Conservation (phyloP, 1,139 yeast species). For the Lipomyces yarrowii region DNA sequence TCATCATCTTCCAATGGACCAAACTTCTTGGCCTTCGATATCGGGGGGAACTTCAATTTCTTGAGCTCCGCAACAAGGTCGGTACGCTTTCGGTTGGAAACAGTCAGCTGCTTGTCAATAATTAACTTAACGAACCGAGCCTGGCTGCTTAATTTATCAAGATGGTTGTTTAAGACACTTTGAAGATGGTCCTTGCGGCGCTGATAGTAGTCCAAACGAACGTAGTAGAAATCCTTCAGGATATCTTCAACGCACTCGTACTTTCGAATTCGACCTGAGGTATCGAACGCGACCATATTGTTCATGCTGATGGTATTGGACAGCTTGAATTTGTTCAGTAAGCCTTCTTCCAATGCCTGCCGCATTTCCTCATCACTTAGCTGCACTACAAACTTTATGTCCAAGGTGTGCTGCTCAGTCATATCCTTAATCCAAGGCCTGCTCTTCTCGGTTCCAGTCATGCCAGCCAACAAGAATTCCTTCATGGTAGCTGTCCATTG, state of each 20-base stretch:
- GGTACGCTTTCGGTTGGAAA: constrained; percentile 74
- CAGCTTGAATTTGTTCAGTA: constrained; percentile 81
- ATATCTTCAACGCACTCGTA: constrained; percentile 78
- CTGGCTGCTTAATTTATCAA: constrained; percentile 75
- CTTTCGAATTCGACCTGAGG: constrained; percentile 84
- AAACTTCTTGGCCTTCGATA: constrained; percentile 39
- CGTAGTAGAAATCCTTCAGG: constrained; percentile 77
- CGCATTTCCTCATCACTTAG: constrained; percentile 80
- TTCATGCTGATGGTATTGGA: constrained; percentile 66
- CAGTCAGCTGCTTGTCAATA: constrained; percentile 68
- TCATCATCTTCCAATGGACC: constrained; percentile 41
- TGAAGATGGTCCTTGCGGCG: constrained; percentile 83
- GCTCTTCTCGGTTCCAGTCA: constrained; percentile 69
- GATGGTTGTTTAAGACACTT: constrained; percentile 67
- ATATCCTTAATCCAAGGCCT: constrained; percentile 91
- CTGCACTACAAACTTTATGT: constrained; percentile 76
- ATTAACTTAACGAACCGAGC: constrained; percentile 92
- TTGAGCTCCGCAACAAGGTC: constrained; percentile 66
- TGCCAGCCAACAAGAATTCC: constrained; percentile 74
- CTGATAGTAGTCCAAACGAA: constrained; percentile 87
- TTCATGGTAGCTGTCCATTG: constrained; percentile 92
- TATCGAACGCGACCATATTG: constrained; percentile 96
- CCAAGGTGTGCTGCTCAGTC: constrained; percentile 89
- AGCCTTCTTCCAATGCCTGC: constrained; percentile 71
- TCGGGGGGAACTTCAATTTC: constrained; percentile 69